Evolutionary conservation across 2,329 filamentous ascomycete species (phyloP).

Genomic region (Arachnomyces sp.): DNA sequence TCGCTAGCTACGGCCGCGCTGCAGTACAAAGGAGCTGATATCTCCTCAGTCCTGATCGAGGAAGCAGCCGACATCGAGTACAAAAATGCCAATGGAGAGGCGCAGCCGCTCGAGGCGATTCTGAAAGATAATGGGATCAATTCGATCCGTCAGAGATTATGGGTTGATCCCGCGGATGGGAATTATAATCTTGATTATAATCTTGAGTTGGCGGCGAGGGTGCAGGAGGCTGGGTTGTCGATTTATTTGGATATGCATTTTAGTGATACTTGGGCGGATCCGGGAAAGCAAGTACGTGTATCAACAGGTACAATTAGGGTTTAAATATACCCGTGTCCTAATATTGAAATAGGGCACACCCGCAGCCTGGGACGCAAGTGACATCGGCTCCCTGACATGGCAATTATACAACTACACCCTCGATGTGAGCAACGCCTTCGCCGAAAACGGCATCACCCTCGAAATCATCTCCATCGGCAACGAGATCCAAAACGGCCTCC

Average conservation of each 20-base stretch:
- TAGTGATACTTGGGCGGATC: constrained; percentile 65
- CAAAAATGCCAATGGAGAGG: constrained; percentile 47
- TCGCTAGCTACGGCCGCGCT: constrained; percentile 38
- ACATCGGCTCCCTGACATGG: constrained; percentile 51
- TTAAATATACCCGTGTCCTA: too few species aligned
- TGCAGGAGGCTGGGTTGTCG: constrained; percentile 52
- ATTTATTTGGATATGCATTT: constrained; percentile 59
- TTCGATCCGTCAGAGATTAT: constrained; percentile 61
- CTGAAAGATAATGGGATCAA: constrained; percentile 56
- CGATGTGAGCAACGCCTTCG: constrained; percentile 53
- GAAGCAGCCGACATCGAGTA: constrained; percentile 55
- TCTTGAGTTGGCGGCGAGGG: constrained; percentile 56
- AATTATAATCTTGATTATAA: constrained; percentile 65
- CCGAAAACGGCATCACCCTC: constrained; percentile 46
- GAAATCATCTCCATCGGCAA: constrained; percentile 64
- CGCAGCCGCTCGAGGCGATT: constrained; percentile 54
- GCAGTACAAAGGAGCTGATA: constrained; percentile 59
- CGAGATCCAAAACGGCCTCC: constrained; percentile 59
- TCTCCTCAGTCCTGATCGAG: constrained; percentile 58
- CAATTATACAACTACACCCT: constrained; percentile 62
- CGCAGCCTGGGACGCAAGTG: constrained; percentile 52
- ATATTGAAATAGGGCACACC: constrained; percentile 40
- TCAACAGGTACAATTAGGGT: not conserved
- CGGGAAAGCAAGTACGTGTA: constrained; percentile 46
- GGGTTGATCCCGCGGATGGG: constrained; percentile 59